These are phyloP conservation scores for Aspergillus carbonarius DNA, from an alignment of 2,329 filamentous ascomycete species.

Conservation along the genomic window DNA sequence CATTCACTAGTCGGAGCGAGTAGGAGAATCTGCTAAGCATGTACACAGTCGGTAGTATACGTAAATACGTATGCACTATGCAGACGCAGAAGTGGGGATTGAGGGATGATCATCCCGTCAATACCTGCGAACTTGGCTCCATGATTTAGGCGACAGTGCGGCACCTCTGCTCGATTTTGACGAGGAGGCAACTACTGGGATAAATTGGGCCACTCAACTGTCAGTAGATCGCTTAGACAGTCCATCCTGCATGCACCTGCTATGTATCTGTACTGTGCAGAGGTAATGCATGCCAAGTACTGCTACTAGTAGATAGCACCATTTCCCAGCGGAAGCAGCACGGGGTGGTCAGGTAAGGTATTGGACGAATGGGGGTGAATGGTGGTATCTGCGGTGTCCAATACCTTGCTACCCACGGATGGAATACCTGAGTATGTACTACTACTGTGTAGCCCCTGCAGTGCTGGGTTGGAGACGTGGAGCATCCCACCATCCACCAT, in stretches of 20 bases:
- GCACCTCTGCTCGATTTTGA: background rate
- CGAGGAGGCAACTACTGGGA: background rate
- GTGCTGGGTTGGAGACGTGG: background rate
- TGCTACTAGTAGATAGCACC: background rate
- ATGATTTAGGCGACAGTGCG: background rate
- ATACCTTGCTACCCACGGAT: no score
- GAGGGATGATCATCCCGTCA: background rate
- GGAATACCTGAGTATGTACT: no score
- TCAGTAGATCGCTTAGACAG: no score
- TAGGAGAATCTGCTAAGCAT: background rate
- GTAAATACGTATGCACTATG: background rate
- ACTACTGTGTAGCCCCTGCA: background rate
- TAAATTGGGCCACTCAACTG: background rate
- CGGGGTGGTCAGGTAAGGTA: background rate
- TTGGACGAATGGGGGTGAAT: background rate
- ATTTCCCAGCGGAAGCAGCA: background rate
- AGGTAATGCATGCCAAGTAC: no score
- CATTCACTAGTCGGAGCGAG: background rate
- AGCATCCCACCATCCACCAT: background rate
- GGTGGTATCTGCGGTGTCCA: background rate
- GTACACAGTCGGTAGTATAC: background rate
- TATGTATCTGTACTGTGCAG: no score
- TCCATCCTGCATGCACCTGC: no score
- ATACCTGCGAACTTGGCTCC: background rate
- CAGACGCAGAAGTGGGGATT: background rate